Evolutionary conservation across 768 basidiomycete species (phyloP), one percentile per base, ranked within the genome.

Genomic region (Leccinum subgranulosum): DNA sequence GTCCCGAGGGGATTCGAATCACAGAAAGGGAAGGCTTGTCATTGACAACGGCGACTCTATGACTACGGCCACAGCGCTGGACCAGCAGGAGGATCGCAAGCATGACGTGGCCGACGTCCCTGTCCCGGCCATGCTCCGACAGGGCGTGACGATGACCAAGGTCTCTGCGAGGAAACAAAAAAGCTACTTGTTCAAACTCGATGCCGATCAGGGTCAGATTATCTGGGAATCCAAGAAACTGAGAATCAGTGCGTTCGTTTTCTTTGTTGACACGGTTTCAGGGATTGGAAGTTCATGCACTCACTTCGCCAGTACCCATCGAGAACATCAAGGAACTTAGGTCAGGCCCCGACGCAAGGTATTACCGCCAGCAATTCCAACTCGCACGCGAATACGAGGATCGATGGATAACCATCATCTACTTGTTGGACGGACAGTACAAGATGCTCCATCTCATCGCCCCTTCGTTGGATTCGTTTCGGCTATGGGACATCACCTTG

Each of bases 291-390:
- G 36, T 36, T 36, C 17, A 36, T 36, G 36, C 12, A 31, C 31
- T 31, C 19, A 9, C 48, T 56, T 50, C 25, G 19, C 45, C 58
- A 95, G 94, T 96, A 47, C 84, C 88, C 1, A 86, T 97, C 65
- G 92, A 92, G 68, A 81, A 83, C 62, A 90, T 97, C 71, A 89
- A 91, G 54, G 94, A 96, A 68, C 81, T 97, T 29, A 87, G 94
- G 15, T 79, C 85, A 0, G 90, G 87, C 14, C 66, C 80, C 5
- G 85, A 91, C 31, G 85, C 88, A 2, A 77, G 81, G 19, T 85
- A 87, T 69, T 87, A 91, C 67, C 84, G 87, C 53, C 78, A 83
- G 49, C 85, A 86, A 63, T 87, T 88, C 74, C 82, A 84, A 65
- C 77, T 85, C 41, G 76, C 88, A 0, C 72, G 77, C 49, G 81